Evolutionary conservation across 2,329 filamentous ascomycete genomes (phyloP), one percentile per base, ranked within the genome.

Genomic region (Diaporthe vaccinii): DNA sequence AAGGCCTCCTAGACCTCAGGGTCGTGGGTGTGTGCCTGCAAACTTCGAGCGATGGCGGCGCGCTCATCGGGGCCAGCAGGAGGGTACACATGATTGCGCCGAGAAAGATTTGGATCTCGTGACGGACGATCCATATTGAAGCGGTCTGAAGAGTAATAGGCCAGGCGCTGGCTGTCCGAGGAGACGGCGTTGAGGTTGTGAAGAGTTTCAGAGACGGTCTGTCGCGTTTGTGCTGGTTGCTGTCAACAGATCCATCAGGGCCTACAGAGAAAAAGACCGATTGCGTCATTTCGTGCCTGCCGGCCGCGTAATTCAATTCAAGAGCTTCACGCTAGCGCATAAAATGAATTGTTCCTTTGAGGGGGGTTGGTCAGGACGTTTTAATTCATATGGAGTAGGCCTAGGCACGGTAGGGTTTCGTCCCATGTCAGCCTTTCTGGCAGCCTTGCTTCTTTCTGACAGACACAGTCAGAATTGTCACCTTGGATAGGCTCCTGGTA

Each of bases 1-100:
- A 68, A 25, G n/a, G 65, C 65, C 28, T 68, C 31, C 65, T 68
- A 68, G n/a, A 68, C 65, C n/a, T 68, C 65, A 39, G 65, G 65
- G 65, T 41, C 6, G 65, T 15, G 34, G 22, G 46, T 53, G 22
- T 53, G n/a, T 1, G 14, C 10, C n/a, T 34, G 44, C 12, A 68
- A 3, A 25, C 28, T 34, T 22, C 44, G 62, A 2, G 62, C 62
- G 8, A 68, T 44, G 1, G 44, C 12, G 6, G 44, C 44, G 5
- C 62, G 62, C 15, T 65, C 39, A 31, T 25, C 39, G 0, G n/a
- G 15, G 31, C 53, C 25, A 28, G 53, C 25, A 31, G 20, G 7
- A 28, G 53, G 53, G 28, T n/a, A n/a, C 15, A 6, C 25, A 15
- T 12, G 25, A 17, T 20, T 31, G 25, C 25, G 25, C 14, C 9